These are phyloP conservation scores for Malassezia restricta DNA, from an alignment of 1,284 basidiomycete species.

Conservation along the genomic window DNA sequence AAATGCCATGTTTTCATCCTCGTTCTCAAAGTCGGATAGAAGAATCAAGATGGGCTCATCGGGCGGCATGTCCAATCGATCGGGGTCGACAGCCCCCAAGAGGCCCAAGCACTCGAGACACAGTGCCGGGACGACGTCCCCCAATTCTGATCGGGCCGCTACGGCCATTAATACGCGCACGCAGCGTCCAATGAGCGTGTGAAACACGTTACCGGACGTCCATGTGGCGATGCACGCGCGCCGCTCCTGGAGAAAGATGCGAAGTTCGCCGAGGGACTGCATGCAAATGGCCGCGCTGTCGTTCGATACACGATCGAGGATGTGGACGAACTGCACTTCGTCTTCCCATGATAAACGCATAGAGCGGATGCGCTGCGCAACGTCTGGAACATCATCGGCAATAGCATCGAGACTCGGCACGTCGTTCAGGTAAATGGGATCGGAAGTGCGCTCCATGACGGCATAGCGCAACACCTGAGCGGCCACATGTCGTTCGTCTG, in stretches of 20 bases:
- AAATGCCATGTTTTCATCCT: slow-evolving; percentile 66
- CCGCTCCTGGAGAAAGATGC: slow-evolving; percentile 42
- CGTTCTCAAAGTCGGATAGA: slow-evolving; percentile 68
- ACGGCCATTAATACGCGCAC: slow-evolving; percentile 61
- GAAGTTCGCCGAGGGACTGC: slow-evolving; percentile 68
- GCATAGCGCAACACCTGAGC: slow-evolving; percentile 59
- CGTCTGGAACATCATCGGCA: slow-evolving; percentile 34
- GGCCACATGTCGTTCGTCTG: slow-evolving; percentile 53
- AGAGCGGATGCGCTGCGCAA: slow-evolving; percentile 31
- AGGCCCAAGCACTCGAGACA: slow-evolving; percentile 84
- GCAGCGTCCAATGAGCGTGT: slow-evolving; percentile 61
- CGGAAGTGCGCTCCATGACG: slow-evolving; percentile 54
- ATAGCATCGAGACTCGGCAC: slow-evolving; percentile 50
- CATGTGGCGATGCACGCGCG: slow-evolving; percentile 23
- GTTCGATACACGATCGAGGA: slow-evolving; percentile 63
- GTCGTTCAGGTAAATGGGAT: slow-evolving; percentile 54
- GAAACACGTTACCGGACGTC: slow-evolving; percentile 57
- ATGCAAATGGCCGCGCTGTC: slow-evolving; percentile 71
- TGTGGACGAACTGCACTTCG: slow-evolving; percentile 52
- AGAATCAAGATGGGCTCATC: slow-evolving; percentile 62
- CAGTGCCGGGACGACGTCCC: slow-evolving; percentile 50
- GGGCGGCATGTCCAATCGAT: slow-evolving; percentile 64
- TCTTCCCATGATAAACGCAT: slow-evolving; percentile 49
- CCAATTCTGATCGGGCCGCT: slow-evolving; percentile 57
- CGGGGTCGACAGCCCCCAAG: slow-evolving; percentile 90